Evolutionary conservation across 1,284 basidiomycete species (phyloP), one percentile per base, ranked within the genome.

Genomic region (Rhodotorula sp.): DNA sequence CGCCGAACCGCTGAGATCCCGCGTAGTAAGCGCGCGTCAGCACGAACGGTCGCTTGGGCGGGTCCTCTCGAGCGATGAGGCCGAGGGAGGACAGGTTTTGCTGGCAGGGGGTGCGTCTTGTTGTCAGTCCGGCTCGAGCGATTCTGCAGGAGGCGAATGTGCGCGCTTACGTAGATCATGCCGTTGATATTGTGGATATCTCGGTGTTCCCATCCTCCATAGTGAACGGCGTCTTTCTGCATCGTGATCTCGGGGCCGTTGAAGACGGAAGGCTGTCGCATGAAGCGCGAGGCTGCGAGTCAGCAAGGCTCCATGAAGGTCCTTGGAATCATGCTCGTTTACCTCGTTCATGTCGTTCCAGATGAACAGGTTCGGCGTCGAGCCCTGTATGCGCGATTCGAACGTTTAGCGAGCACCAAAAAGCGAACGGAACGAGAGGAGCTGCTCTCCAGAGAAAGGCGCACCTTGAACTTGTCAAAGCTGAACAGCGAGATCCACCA

Each of bases 331-430:
- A 18, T 28, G 12, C 67, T 23, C 62, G 34, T 12, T 43, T 43
- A 90, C 91, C 86, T 98, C 95, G 80, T 97, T 98, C 95, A 99
- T 99, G 81, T 99, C 95, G 81, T 97, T 98, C 94, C 95, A 97
- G 72, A 98, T 91, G 79, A 89, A 90, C 16, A 97, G 86, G 77
- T 89, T 87, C 60, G 88, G 87, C 2, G 91, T 92, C 74, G 82
- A 83, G 55, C 84, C 81, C 80, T 81, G 71, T 10, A 43, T 8
- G 3, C 38, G 38, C 38, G 10, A 21, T 31, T 14, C 19, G 26
- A 28, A 8, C 6, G 34, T 59, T 48, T 43, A 55, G 26, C 28
- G 26, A 21, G 23, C n/a, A 54, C 21, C 12, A 21, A 19, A 7
- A 50, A 5, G 23, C 52, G n/a, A 23, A 26, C n/a, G 52, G 28